Percentiles rank a stretch among this genome's conserved stretches.
Conservation (phyloP, 1,284 basidiomycete genomes). For the Rhodotorula sp. region DNA sequence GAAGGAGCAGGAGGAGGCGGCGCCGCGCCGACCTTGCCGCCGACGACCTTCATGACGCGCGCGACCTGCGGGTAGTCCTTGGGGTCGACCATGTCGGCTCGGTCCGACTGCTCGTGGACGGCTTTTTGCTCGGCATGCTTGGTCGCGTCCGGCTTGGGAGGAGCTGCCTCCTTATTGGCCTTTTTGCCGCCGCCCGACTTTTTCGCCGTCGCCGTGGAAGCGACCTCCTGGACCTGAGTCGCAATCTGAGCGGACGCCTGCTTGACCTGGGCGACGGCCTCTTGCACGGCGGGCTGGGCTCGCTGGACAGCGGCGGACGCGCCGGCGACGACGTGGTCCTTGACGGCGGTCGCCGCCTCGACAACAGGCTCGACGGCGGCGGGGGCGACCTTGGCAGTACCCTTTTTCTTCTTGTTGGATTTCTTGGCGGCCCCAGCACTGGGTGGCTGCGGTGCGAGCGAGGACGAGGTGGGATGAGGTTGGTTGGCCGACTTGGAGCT, state of each 20-base stretch:
- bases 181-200: slow-evolving; percentile 10
- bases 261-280: background rate
- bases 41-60: slow-evolving; percentile 35
- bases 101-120: background rate
- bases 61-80: slow-evolving; percentile 14
- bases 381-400: background rate
- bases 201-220: background rate
- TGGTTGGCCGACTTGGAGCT: background rate
- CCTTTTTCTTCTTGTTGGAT: slow-evolving; percentile 22
- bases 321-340: slow-evolving; percentile 3
- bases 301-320: background rate
- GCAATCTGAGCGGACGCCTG: background rate
- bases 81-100: slow-evolving; percentile 35
- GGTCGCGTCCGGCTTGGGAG: background rate
- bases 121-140: slow-evolving; percentile 4
- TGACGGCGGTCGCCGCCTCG: slow-evolving; percentile 8
- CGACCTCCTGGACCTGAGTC: background rate
- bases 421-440: slow-evolving; percentile 8
- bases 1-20: slow-evolving; percentile 7
- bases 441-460: background rate
- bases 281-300: slow-evolving; percentile 1
- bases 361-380: background rate
- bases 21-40: slow-evolving; percentile 26
- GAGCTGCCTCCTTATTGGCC: slow-evolving; percentile 7
- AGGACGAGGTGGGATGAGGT: background rate